phyloP scores from a whole-genome alignment of 2,329 filamentous ascomycete species.

The Talaromyces atroroseus region DNA sequence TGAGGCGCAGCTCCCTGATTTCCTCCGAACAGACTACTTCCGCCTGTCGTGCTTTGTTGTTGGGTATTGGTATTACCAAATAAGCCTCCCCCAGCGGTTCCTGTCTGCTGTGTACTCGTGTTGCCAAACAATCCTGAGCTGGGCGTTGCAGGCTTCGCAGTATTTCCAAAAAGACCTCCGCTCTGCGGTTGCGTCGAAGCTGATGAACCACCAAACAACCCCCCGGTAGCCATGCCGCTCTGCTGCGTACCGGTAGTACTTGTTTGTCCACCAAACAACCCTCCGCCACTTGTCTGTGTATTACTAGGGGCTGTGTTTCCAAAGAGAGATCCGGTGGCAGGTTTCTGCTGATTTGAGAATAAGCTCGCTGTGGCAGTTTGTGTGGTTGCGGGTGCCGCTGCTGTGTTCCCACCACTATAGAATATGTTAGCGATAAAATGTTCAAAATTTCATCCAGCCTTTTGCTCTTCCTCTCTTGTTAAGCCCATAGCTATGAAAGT shows the following conservation, averaged over 20 bases:
- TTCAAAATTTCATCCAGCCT: neutral
- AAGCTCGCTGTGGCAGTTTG: conserved; percentile 18
- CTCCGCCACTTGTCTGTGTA: conserved; percentile 27
- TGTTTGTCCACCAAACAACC: conserved; percentile 28
- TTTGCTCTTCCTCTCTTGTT: neutral
- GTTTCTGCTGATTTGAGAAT: conserved; percentile 31
- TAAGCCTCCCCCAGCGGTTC: conserved; percentile 3
- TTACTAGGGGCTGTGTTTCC: conserved; percentile 21
- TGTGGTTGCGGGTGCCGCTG: conserved; percentile 23
- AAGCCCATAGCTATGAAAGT: neutral
- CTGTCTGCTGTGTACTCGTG: conserved; percentile 9
- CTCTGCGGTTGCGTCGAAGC: conserved; percentile 29
- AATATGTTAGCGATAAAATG: neutral
- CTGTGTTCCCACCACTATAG: conserved; percentile 18
- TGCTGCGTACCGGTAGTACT: conserved; percentile 21
- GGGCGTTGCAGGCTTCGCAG: conserved; percentile 12
- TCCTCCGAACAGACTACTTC: conserved; percentile 31
- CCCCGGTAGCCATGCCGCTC: conserved; percentile 15
- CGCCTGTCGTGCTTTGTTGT: conserved; percentile 18
- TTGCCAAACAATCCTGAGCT: conserved; percentile 9
- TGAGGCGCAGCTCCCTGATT: conserved; percentile 25
- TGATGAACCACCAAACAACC: conserved; percentile 16
- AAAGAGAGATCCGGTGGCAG: conserved; percentile 27
- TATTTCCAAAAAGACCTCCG: conserved; percentile 17
- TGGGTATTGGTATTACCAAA: conserved; percentile 18